A percentile compares a stretch with the other conserved stretches of the same genome.
phyloP scores from a whole-genome alignment of 768 basidiomycete species.

The Lentinula sp. region DNA sequence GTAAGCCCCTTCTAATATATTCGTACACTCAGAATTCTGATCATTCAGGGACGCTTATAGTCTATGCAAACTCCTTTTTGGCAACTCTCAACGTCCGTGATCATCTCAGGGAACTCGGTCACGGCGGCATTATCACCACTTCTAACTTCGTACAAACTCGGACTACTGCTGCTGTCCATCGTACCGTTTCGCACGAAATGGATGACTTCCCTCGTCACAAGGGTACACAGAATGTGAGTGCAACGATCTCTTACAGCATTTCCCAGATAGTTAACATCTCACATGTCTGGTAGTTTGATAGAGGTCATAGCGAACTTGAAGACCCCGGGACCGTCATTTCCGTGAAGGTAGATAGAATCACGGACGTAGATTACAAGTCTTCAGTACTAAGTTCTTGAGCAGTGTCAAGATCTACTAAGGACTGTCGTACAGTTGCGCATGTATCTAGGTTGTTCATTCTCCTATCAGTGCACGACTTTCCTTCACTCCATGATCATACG shows the following conservation, averaged over 20 bases:
- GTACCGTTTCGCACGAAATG: background rate
- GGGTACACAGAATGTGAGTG: background rate
- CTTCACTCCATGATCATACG: too few relatives aligned
- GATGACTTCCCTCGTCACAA: conserved; percentile 2
- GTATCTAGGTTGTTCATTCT: too few relatives aligned
- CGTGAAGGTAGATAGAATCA: conserved; percentile 1
- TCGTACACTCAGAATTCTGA: background rate
- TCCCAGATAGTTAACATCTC: background rate
- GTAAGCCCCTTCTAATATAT: background rate
- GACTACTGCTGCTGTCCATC: background rate
- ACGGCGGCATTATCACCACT: background rate
- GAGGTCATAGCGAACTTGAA: background rate
- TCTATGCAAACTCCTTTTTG: conserved; percentile 1
- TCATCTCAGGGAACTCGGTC: background rate
- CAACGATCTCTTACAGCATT: background rate
- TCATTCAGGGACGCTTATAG: background rate
- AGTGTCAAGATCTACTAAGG: too few relatives aligned
- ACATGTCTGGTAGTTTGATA: too few relatives aligned
- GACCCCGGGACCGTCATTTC: background rate
- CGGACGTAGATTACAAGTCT: background rate
- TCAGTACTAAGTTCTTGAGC: background rate
- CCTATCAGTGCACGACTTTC: too few relatives aligned
- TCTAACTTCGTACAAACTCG: conserved; percentile 1
- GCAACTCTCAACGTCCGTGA: conserved; percentile 5
- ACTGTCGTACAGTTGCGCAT: too few relatives aligned